These are phyloP conservation scores for Nakaseomyces uthaithaninus DNA, from an alignment of 1,139 yeast species.

Conservation along the genomic window DNA sequence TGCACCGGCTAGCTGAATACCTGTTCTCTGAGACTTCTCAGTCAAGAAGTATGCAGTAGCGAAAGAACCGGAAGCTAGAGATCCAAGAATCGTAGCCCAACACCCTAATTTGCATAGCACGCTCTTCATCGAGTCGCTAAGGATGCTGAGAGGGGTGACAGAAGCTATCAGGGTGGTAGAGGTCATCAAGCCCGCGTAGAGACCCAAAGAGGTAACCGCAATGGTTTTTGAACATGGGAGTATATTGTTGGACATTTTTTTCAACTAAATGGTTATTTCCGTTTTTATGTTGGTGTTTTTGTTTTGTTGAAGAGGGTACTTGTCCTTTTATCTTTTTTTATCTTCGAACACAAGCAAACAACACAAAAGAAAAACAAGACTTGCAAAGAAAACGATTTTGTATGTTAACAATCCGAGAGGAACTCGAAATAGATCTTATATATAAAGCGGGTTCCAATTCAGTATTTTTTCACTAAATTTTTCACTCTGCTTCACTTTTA, in stretches of 20 bases:
- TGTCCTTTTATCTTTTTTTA: too few relatives aligned
- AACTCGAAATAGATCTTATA: too few relatives aligned
- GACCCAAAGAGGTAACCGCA: slow-evolving; percentile 84
- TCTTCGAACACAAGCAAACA: too few relatives aligned
- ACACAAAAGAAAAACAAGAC: too few relatives aligned
- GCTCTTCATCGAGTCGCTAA: slow-evolving; percentile 21
- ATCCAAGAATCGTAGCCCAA: slow-evolving; percentile 22
- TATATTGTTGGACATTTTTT: slow-evolving; percentile 4
- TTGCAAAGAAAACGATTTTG: too few relatives aligned
- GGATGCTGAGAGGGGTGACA: slow-evolving; percentile 23
- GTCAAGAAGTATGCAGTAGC: slow-evolving; percentile 29
- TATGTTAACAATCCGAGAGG: too few relatives aligned
- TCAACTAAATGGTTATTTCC: not conserved
- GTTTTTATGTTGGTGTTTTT: not conserved
- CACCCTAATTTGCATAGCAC: slow-evolving; percentile 24
- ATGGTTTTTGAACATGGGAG: slow-evolving; percentile 34
- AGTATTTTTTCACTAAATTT: too few relatives aligned
- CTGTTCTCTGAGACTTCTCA: slow-evolving; percentile 28
- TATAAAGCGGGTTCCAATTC: too few relatives aligned
- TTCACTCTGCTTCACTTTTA: too few relatives aligned
- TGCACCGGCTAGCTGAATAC: slow-evolving; percentile 24
- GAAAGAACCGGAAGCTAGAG: slow-evolving; percentile 28
- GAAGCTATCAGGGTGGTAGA: slow-evolving; percentile 55
- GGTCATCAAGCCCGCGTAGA: slow-evolving; percentile 90
- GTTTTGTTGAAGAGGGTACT: not conserved